These are phyloP conservation scores for Cladosporium sp. DNA, from an alignment of 2,329 filamentous ascomycete species.

Conservation along the genomic window DNA sequence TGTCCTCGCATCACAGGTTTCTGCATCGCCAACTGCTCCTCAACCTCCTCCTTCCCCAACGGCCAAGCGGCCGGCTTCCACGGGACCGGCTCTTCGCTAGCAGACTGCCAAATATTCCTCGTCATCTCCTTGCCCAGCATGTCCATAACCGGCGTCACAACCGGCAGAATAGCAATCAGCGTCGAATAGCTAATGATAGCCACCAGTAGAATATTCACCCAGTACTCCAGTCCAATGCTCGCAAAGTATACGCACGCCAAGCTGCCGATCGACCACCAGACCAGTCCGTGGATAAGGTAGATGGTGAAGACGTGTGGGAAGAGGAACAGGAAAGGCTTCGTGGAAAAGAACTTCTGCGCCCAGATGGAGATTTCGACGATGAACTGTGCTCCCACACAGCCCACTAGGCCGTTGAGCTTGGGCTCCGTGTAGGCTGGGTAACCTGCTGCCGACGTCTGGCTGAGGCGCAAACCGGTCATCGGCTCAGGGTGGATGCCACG, in stretches of 20 bases:
- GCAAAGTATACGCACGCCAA: slow-evolving; percentile 37
- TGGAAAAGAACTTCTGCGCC: slow-evolving; percentile 40
- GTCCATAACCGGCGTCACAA: slow-evolving; percentile 37
- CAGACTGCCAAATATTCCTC: slow-evolving; percentile 33
- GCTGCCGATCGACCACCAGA: slow-evolving; percentile 42
- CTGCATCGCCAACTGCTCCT: neutral
- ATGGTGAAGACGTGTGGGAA: slow-evolving; percentile 50
- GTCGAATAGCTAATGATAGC: slow-evolving; percentile 34
- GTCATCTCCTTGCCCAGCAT: slow-evolving; percentile 38
- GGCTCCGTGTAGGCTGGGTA: slow-evolving; percentile 44
- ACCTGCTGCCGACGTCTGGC: slow-evolving; percentile 30
- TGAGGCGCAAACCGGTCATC: slow-evolving; percentile 34
- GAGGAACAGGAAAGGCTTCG: slow-evolving; percentile 37
- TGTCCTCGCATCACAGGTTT: neutral
- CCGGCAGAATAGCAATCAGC: slow-evolving; percentile 31
- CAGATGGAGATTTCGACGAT: slow-evolving; percentile 33
- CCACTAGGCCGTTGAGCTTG: slow-evolving; percentile 42
- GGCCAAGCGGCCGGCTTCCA: slow-evolving; percentile 26
- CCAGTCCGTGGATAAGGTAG: slow-evolving; percentile 45
- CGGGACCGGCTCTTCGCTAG: slow-evolving; percentile 33
- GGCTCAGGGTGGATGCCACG: slow-evolving; percentile 42
- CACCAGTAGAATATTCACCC: slow-evolving; percentile 35
- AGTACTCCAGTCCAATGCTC: slow-evolving; percentile 29
- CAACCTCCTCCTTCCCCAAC: slow-evolving; percentile 15
- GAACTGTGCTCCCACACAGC: slow-evolving; percentile 31